Evolutionary conservation across 2,329 filamentous ascomycete species (phyloP), one percentile per base, ranked within the genome.

Genomic region (Nemania diffusa): DNA sequence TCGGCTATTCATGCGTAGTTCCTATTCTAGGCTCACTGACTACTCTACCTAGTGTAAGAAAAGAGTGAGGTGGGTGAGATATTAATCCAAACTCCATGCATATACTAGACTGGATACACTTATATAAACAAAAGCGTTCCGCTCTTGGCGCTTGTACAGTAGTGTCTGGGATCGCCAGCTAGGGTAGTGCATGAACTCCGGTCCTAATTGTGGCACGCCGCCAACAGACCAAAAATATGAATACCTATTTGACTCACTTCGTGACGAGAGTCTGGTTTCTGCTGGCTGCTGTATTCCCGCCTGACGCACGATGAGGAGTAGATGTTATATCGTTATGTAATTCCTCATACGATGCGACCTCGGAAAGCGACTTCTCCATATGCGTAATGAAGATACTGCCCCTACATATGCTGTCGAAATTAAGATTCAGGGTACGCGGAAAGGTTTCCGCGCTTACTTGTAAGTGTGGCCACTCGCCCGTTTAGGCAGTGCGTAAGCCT

Each of bases 381-480:
- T 34, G 32, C 17, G 37, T 17, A 40, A 17, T 40, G 15, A 17
- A 40, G 37, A 40, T 17, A 7, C 6, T 50, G 22, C 44, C 42
- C 51, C 22, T 6, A 26, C 7, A 15, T 29, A 37, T 32, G 8
- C 32, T 52, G 6, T 40, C 34, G 32, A 20, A 37, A 52, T 24
- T 37, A n/a, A 51, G 11, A 17, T 17, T 60, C 26, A 11, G 17
- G 27, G 17, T 5, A 20, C 13, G 57, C 61, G 65, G 65, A 67
- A 67, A 29, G 0, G 20, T 26, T 67, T 64, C 65, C 65, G 65
- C 65, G 32, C 37, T 60, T 42, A 22, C 24, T 59, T 40, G 13
- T n/a, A n/a, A n/a, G n/a, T n/a, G n/a, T n/a, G n/a, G n/a, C n/a
- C n/a, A n/a, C n/a, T n/a, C n/a, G n/a, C n/a, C n/a, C n/a, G n/a